Conservation (phyloP, 768 basidiomycete genomes). For the Mrakia frigida region DNA sequence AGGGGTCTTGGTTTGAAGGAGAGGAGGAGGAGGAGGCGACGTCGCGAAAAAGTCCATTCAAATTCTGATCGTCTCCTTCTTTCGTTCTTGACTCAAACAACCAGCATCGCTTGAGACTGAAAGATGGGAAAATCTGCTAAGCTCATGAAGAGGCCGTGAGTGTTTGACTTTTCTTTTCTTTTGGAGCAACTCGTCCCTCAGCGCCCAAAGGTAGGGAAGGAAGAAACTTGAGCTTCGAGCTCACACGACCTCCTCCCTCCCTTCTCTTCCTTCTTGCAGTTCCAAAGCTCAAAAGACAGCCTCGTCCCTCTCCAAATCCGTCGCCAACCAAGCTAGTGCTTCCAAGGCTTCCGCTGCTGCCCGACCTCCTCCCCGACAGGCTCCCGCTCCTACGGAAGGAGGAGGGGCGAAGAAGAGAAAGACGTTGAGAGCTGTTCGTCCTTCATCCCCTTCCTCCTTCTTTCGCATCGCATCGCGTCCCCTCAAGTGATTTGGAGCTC, state of each 20-base stretch:
- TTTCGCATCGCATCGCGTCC: too few species aligned
- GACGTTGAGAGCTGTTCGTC: not conserved
- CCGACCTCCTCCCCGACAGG: not conserved
- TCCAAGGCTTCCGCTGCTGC: not conserved
- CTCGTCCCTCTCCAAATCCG: not conserved
- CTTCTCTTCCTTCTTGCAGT: not conserved
- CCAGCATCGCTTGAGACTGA: not conserved
- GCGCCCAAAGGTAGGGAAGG: not conserved
- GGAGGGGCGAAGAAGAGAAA: conserved; percentile 20
- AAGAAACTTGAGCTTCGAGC: not conserved
- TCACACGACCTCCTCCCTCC: not conserved
- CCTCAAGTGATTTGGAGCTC: too few species aligned
- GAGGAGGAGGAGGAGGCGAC: not conserved
- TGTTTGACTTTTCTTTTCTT: not conserved
- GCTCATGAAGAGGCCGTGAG: conserved; percentile 12
- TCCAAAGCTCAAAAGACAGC: conserved; percentile 10
- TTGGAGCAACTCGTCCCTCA: not conserved
- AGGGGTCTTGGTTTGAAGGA: not conserved
- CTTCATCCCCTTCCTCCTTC: too few species aligned
- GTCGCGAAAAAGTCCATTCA: not conserved
- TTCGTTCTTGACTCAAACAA: not conserved
- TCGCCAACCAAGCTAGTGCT: not conserved
- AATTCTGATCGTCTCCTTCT: not conserved
- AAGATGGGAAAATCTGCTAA: conserved; percentile 19
- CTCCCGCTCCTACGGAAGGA: not conserved